Conservation (phyloP, 768 basidiomycete species). For the Paxillus ammoniavirescens region DNA sequence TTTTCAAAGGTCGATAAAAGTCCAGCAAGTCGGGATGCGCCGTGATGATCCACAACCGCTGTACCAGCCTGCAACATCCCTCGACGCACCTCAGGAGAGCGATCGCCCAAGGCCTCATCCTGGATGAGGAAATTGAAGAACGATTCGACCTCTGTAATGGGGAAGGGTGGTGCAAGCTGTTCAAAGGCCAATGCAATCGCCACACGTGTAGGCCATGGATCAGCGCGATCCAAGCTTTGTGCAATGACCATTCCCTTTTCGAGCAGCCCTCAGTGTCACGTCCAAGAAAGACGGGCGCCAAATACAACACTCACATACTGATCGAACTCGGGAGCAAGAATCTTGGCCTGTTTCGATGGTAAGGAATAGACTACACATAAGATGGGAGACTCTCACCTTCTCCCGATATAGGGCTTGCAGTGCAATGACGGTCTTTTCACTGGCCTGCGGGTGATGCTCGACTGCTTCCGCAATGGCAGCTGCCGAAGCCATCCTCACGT, state of each 20-base stretch:
- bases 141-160: constrained; percentile 53
- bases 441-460: constrained; percentile 63
- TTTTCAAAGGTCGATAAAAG: constrained; percentile 83
- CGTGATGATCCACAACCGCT: constrained; percentile 79
- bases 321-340: constrained; percentile 90
- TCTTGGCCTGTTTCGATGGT: constrained; percentile 57
- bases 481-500: constrained; percentile 74
- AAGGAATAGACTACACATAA: neutral
- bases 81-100: constrained; percentile 73
- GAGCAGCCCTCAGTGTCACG: neutral
- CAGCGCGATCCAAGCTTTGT: constrained; percentile 77
- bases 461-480: constrained; percentile 75
- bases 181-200: constrained; percentile 72
- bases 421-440: constrained; percentile 43
- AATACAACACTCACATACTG: constrained; percentile 63
- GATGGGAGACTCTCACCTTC: constrained; percentile 47
- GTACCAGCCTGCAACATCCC: constrained; percentile 88
- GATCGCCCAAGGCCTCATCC: constrained; percentile 88
- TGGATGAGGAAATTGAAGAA: constrained; percentile 87
- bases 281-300: neutral
- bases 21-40: constrained; percentile 62
- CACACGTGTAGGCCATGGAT: constrained; percentile 84
- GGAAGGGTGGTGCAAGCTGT: constrained; percentile 63
- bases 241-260: constrained; percentile 89
- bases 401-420: constrained; percentile 79